Evolutionary conservation across 345 rosid species (phyloP).

Genomic region (Turnera subulata): DNA sequence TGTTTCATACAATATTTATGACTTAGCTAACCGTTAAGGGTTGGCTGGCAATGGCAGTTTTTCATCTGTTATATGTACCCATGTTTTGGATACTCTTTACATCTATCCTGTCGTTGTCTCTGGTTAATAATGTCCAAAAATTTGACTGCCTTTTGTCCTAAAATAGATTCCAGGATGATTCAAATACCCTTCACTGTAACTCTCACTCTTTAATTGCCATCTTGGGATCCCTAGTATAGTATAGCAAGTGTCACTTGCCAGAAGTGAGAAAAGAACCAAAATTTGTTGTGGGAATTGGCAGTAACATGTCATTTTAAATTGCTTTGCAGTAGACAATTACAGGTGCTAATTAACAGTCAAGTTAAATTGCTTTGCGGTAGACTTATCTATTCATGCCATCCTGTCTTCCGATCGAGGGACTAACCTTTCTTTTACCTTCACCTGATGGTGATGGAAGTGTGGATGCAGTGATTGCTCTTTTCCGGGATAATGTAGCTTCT

Average conservation of each 20-base stretch:
- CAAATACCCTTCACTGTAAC: no score
- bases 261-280: no score
- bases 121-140: slow-evolving; percentile 26
- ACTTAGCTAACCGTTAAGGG: slow-evolving; percentile 29
- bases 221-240: no score
- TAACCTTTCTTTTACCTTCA: slow-evolving; percentile 23
- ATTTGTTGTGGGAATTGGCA: no score
- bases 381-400: slow-evolving; percentile 30
- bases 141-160: slow-evolving; percentile 17
- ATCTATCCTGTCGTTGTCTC: background rate
- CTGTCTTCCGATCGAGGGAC: slow-evolving; percentile 24
- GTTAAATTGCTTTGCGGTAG: no score
- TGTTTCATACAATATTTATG: slow-evolving; percentile 31
- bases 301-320: no score
- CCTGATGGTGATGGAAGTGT: slow-evolving; percentile 27
- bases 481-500: no score
- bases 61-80: background rate
- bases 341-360: no score
- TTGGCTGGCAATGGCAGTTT: slow-evolving; percentile 13
- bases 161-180: background rate
- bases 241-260: no score
- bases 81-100: background rate
- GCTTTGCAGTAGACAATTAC: no score
- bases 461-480: slow-evolving; percentile 25
- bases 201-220: no score